Evolutionary conservation across 805 yeast genomes (phyloP).

Genomic region (Starmerella sp.): DNA sequence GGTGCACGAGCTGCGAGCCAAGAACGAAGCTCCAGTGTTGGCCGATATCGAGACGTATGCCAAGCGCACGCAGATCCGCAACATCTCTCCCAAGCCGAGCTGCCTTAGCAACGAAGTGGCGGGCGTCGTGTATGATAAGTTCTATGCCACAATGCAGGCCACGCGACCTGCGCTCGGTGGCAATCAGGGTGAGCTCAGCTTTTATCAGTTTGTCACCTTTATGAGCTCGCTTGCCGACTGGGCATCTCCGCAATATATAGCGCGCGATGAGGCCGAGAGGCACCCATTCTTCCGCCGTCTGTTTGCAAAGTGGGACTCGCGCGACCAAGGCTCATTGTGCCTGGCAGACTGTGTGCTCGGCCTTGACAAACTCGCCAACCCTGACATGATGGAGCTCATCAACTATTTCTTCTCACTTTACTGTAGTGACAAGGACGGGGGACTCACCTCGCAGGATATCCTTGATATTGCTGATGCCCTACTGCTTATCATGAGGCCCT

Average conservation of each 20-base stretch:
- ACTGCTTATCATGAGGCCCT: slow-evolving; percentile 68
- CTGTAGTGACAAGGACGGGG: slow-evolving; percentile 4
- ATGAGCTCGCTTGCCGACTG: slow-evolving; percentile 75
- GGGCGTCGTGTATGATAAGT: slow-evolving; percentile 72
- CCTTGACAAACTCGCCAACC: slow-evolving; percentile 52
- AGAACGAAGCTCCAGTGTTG: slow-evolving; percentile 63
- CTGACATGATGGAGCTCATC: slow-evolving; percentile 67
- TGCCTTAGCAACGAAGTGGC: slow-evolving; percentile 48
- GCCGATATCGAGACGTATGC: slow-evolving; percentile 83
- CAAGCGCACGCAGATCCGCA: slow-evolving; percentile 81
- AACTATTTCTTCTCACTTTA: slow-evolving; percentile 71
- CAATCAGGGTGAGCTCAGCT: slow-evolving; percentile 55
- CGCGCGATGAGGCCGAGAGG: slow-evolving; percentile 20
- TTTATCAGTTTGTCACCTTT: slow-evolving; percentile 57
- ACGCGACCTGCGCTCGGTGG: slow-evolving; percentile 38
- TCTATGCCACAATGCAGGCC: slow-evolving; percentile 64
- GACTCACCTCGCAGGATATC: slow-evolving; percentile 62
- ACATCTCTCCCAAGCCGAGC: slow-evolving; percentile 55
- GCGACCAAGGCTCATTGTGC: slow-evolving; percentile 41
- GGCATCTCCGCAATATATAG: slow-evolving; percentile 32
- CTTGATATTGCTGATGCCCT: slow-evolving; percentile 80
- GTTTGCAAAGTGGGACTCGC: slow-evolving; percentile 62
- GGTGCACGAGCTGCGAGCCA: slow-evolving; percentile 56
- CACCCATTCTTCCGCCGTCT: slow-evolving; percentile 49
- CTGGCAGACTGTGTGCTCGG: slow-evolving; percentile 65